A percentile compares a stretch with the other conserved stretches of the same genome.
These are phyloP conservation scores for Fremontodendron californicum DNA, from an alignment of 345 rosid species.

Conservation along the genomic window DNA sequence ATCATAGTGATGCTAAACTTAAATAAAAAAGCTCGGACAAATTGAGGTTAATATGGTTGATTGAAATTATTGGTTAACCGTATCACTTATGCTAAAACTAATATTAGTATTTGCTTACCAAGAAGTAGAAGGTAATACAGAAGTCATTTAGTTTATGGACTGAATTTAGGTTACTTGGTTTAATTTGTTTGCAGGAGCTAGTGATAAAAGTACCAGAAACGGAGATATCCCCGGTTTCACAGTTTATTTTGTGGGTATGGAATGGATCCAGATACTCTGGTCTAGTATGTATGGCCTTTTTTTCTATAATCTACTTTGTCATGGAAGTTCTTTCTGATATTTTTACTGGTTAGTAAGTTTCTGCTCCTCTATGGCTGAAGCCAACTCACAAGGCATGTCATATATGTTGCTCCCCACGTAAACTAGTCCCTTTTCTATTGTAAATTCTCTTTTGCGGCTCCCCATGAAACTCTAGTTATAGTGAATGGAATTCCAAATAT, in stretches of 20 bases:
- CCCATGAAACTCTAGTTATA: not conserved
- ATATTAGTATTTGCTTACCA: not conserved
- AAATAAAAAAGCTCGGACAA: not conserved
- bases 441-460: not conserved
- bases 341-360: conserved; percentile 51
- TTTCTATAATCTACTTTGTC: conserved; percentile 59
- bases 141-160: not conserved
- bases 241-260: conserved; percentile 66
- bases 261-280: conserved; percentile 90
- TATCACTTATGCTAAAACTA: not conserved
- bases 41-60: not conserved
- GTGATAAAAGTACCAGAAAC: conserved; percentile 42
- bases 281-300: conserved; percentile 59
- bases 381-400: not conserved
- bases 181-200: conserved; percentile 50
- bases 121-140: not conserved
- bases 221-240: conserved; percentile 47
- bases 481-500: not conserved
- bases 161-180: not conserved
- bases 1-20: not conserved
- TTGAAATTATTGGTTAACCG: conserved; percentile 2
- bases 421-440: not conserved
- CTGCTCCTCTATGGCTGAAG: conserved; percentile 5
- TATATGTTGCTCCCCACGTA: not conserved
- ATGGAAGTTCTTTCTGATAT: conserved; percentile 67